A percentile compares a stretch with the other conserved stretches of the same genome.
phyloP scores from a whole-genome alignment of 2,329 filamentous ascomycete genomes.

The Fusarium secorum region DNA sequence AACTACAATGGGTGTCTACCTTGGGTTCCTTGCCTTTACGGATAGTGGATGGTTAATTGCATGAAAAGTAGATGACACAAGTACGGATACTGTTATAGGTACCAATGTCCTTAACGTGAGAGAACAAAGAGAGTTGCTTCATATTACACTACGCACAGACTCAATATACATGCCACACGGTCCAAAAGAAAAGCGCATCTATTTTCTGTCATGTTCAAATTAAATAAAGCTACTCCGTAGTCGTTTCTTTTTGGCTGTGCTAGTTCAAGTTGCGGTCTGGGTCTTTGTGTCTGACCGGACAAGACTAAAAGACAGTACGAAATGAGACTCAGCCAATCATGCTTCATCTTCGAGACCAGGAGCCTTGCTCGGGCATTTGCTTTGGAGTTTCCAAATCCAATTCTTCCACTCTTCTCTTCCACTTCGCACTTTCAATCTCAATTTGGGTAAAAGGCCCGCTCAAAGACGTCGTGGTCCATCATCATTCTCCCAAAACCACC shows the following conservation, averaged over 20 bases:
- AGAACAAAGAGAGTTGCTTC: neutral
- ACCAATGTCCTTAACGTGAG: neutral
- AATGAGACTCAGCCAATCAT: constrained; percentile 37
- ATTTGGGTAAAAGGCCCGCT: constrained; percentile 34
- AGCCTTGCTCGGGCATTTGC: constrained; percentile 11
- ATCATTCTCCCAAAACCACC: constrained; percentile 17
- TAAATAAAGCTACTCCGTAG: neutral
- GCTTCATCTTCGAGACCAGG: neutral
- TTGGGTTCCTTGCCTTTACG: neutral
- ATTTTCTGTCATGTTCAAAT: constrained; percentile 11
- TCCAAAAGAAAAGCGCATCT: neutral
- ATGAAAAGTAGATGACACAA: neutral
- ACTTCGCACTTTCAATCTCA: constrained; percentile 23
- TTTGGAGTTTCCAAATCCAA: constrained; percentile 3
- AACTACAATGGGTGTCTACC: constrained; percentile 11
- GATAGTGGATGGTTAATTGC: neutral
- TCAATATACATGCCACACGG: constrained; percentile 9
- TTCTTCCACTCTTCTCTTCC: neutral
- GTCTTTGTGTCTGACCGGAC: constrained; percentile 18
- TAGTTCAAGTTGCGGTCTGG: constrained; percentile 16
- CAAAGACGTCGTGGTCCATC: constrained; percentile 8
- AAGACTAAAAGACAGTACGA: constrained; percentile 33
- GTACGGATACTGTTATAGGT: neutral
- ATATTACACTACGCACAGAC: neutral
- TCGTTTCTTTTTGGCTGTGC: neutral